phyloP scores from a whole-genome alignment of 2,329 filamentous ascomycete species.

The Arthrobotrys conoides region DNA sequence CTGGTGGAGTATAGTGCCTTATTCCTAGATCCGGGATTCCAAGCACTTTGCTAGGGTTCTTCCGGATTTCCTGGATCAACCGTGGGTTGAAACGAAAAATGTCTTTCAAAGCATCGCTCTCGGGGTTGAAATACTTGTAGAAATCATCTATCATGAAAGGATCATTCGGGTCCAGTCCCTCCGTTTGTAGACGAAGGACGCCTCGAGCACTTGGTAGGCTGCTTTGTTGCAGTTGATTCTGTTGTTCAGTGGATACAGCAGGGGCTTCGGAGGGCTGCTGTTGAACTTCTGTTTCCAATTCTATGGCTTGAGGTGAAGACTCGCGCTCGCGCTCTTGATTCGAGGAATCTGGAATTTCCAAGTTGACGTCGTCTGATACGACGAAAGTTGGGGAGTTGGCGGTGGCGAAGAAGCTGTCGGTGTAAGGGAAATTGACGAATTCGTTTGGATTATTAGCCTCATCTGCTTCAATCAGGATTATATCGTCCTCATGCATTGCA shows the following conservation, averaged over 20 bases:
- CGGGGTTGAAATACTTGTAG: constrained; percentile 8
- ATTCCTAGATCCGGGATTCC: constrained; percentile 3
- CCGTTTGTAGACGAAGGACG: constrained; percentile 8
- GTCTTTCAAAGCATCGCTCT: constrained; percentile 12
- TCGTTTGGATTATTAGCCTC: not conserved
- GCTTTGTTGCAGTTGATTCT: not conserved
- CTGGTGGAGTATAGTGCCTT: not conserved
- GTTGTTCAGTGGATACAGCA: not conserved
- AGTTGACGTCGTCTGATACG: not conserved
- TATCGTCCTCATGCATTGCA: not conserved
- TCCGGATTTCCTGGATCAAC: constrained; percentile 7
- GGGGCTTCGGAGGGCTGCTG: too few species aligned
- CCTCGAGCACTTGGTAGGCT: not conserved
- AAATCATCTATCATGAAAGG: constrained; percentile 10
- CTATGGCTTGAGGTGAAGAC: not conserved
- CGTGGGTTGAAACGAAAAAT: constrained; percentile 20
- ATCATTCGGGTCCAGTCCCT: constrained; percentile 13
- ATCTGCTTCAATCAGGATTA: not conserved
- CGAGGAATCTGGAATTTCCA: not conserved
- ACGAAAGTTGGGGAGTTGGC: not conserved
- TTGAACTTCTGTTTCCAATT: not conserved
- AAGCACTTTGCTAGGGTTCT: not conserved
- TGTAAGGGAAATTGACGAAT: too few species aligned
- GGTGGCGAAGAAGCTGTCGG: not conserved
- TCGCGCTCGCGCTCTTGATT: too few species aligned